Percentiles rank a stretch among this genome's conserved stretches.
Conservation (phyloP, 805 yeast species). For the Soucietia sequanensis region DNA sequence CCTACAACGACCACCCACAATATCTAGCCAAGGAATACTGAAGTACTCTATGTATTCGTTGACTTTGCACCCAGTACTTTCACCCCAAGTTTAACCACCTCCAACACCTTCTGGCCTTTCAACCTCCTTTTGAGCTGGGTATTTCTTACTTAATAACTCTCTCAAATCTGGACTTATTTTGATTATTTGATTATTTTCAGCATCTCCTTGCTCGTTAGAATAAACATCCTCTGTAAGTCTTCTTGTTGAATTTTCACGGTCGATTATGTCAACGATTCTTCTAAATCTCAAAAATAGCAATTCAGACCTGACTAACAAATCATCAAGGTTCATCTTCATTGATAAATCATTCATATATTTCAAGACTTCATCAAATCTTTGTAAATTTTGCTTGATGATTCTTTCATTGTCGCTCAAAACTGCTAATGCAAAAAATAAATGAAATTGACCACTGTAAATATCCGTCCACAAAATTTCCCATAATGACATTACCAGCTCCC, state of each 20-base stretch:
- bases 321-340: constrained; percentile 71
- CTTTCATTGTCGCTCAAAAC: constrained; percentile 85
- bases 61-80: background rate
- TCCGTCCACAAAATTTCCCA: constrained; percentile 96
- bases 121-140: constrained; percentile 64
- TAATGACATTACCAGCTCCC: constrained; percentile 71
- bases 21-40: background rate
- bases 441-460: constrained; percentile 81
- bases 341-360: constrained; percentile 90
- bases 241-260: constrained; percentile 42
- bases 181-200: constrained; percentile 13
- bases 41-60: background rate
- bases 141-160: constrained; percentile 54
- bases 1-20: too few relatives aligned
- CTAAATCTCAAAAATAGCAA: constrained; percentile 75
- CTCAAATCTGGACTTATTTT: constrained; percentile 56
- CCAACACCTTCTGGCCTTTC: constrained; percentile 44
- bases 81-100: constrained; percentile 31
- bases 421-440: constrained; percentile 82
- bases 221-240: constrained; percentile 16
- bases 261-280: constrained; percentile 77
- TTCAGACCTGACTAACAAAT: constrained; percentile 80
- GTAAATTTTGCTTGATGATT: constrained; percentile 69
- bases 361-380: constrained; percentile 85
- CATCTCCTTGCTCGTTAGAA: constrained; percentile 1